phyloP scores from a whole-genome alignment of 495 filamentous ascomycete species.

The Pyronema domesticum region DNA sequence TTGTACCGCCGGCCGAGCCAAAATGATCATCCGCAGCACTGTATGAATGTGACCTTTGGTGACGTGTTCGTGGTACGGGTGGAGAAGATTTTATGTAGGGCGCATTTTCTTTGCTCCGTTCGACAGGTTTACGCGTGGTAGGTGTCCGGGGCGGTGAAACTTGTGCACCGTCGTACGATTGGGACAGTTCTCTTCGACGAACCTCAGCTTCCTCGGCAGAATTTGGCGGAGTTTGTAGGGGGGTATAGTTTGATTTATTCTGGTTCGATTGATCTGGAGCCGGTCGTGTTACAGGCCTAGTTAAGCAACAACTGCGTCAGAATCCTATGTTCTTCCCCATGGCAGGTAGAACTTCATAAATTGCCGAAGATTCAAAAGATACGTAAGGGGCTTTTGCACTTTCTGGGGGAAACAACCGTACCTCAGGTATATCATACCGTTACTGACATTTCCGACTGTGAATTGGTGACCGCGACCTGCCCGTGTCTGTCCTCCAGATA shows the following conservation, averaged over 20 bases:
- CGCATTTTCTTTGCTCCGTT: slow-evolving; percentile 7
- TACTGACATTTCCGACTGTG: slow-evolving; percentile 84
- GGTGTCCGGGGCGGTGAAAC: slow-evolving; percentile 23
- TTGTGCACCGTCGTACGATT: slow-evolving; percentile 10
- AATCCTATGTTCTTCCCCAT: not conserved
- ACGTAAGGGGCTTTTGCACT: slow-evolving; percentile 5
- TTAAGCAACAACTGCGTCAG: slow-evolving; percentile 1
- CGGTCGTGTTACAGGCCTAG: slow-evolving; percentile 22
- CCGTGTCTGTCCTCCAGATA: slow-evolving; percentile 18
- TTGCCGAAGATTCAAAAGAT: slow-evolving; percentile 7
- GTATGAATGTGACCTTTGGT: slow-evolving; percentile 43
- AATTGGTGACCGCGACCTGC: slow-evolving; percentile 52
- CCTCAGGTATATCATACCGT: slow-evolving; percentile 88
- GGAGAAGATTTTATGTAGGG: slow-evolving; percentile 22
- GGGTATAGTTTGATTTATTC: slow-evolving; percentile 6
- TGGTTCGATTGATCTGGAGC: slow-evolving; percentile 20
- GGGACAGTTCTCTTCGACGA: slow-evolving; percentile 6
- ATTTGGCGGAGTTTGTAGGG: slow-evolving; percentile 23
- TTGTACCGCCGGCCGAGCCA: slow-evolving; percentile 31
- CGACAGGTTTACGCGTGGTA: slow-evolving; percentile 9
- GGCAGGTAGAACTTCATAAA: slow-evolving; percentile 4
- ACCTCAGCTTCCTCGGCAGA: slow-evolving; percentile 11
- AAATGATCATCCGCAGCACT: slow-evolving; percentile 40
- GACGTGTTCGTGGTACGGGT: slow-evolving; percentile 26
- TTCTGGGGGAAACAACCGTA: slow-evolving; percentile 30